Conservation (phyloP, 2,329 filamentous ascomycete species). For the Diplodia scrobiculata region DNA sequence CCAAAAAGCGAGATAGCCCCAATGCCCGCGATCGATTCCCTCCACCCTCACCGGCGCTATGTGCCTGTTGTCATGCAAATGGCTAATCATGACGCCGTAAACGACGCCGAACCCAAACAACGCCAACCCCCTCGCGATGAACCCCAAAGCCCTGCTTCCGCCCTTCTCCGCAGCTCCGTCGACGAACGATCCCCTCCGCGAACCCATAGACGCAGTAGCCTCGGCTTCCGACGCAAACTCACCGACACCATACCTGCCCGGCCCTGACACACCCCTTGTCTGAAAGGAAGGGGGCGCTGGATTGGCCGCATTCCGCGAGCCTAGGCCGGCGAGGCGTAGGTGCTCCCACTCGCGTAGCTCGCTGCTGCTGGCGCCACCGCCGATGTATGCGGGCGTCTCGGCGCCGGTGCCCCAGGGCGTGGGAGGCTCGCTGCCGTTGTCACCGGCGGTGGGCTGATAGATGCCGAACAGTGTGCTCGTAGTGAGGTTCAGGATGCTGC, state of each 20-base stretch:
- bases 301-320: neutral
- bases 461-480: slow-evolving; percentile 89
- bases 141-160: neutral
- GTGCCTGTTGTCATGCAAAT: slow-evolving; percentile 70
- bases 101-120: slow-evolving; percentile 78
- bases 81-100: slow-evolving; percentile 79
- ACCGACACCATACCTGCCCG: neutral
- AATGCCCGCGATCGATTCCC: slow-evolving; percentile 57
- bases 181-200: neutral
- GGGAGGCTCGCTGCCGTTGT: slow-evolving; percentile 55
- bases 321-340: slow-evolving; percentile 37
- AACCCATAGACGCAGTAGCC: neutral
- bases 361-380: slow-evolving; percentile 7
- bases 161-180: neutral
- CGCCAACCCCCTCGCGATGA: slow-evolving; percentile 46
- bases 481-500: slow-evolving; percentile 82
- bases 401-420: slow-evolving; percentile 80
- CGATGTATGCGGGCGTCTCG: slow-evolving; percentile 60
- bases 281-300: neutral
- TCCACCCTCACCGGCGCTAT: slow-evolving; percentile 65
- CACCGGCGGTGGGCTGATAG: slow-evolving; percentile 66
- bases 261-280: neutral
- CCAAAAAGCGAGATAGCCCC: slow-evolving; percentile 78
- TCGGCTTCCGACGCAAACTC: neutral
- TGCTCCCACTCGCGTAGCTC: slow-evolving; percentile 35